A percentile compares a stretch with the other conserved stretches of the same genome.
Evolutionary conservation across 2,329 filamentous ascomycete species (phyloP).

Genomic region (Alternaria gaisen): DNA sequence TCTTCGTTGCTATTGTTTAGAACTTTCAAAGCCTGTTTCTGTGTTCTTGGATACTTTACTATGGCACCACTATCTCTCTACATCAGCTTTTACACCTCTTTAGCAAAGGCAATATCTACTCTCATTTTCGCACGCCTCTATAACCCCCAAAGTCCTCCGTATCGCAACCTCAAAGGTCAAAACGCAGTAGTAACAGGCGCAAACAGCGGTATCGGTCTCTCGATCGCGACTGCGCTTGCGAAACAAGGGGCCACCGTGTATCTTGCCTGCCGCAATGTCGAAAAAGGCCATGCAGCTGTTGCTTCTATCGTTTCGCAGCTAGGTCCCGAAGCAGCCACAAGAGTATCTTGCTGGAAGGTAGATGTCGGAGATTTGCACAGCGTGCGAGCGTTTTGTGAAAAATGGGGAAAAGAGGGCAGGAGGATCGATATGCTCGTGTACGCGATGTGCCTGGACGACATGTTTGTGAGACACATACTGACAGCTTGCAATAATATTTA

Average conservation of each 20-base stretch:
- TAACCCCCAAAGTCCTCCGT: slow-evolving; percentile 13
- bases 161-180: slow-evolving; percentile 50
- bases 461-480: not conserved
- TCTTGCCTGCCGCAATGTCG: slow-evolving; percentile 26
- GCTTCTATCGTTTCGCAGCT: slow-evolving; percentile 11
- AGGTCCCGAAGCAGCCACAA: not conserved
- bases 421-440: slow-evolving; percentile 24
- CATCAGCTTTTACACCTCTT: slow-evolving; percentile 17
- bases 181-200: slow-evolving; percentile 61
- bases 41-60: not conserved
- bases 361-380: slow-evolving; percentile 21
- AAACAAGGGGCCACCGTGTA: slow-evolving; percentile 24
- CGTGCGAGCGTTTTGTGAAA: slow-evolving; percentile 22
- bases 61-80: slow-evolving; percentile 12
- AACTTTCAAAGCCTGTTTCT: not conserved
- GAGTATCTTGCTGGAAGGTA: slow-evolving; percentile 18
- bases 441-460: not conserved
- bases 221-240: slow-evolving; percentile 22
- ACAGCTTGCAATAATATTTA: not conserved
- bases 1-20: not conserved
- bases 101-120: slow-evolving; percentile 8
- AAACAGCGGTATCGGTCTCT: slow-evolving; percentile 60
- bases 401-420: slow-evolving; percentile 11
- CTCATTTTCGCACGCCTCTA: slow-evolving; percentile 23
- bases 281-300: slow-evolving; percentile 20